These are phyloP conservation scores for Hymenoscyphus linearis DNA, from an alignment of 2,329 filamentous ascomycete species.

Conservation along the genomic window DNA sequence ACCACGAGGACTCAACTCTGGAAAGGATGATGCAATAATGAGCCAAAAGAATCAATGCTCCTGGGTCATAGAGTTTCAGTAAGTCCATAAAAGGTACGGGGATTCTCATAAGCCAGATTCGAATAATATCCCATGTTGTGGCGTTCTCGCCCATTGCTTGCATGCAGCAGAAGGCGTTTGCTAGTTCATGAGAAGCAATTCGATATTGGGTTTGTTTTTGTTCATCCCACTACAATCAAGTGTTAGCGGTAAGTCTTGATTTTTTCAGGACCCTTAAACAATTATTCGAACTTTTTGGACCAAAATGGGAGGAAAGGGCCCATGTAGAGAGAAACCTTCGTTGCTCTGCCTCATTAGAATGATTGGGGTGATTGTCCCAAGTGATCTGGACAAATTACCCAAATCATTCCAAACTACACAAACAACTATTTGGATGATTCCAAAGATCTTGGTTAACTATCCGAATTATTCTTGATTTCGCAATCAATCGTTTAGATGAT, in stretches of 20 bases:
- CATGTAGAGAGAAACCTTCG: background rate
- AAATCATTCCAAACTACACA: too few species aligned
- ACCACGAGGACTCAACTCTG: conserved; percentile 18
- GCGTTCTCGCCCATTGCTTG: conserved; percentile 5
- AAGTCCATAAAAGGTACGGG: conserved; percentile 14
- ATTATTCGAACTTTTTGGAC: too few species aligned
- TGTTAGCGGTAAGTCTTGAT: too few species aligned
- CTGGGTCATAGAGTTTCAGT: conserved; percentile 10
- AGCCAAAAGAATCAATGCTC: conserved; percentile 20
- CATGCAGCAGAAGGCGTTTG: conserved; percentile 11
- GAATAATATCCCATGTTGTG: conserved; percentile 19
- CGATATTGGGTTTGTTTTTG: background rate
- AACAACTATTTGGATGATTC: too few species aligned
- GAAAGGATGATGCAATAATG: conserved; percentile 21
- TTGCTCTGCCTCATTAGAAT: background rate
- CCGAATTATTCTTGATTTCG: background rate
- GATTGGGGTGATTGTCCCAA: background rate
- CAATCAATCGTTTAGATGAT: background rate
- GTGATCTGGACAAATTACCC: too few species aligned
- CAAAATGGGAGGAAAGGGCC: too few species aligned
- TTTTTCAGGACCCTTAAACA: too few species aligned
- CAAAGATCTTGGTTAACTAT: too few species aligned
- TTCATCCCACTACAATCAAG: background rate
- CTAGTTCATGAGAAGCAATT: conserved; percentile 10
- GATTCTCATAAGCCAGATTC: conserved; percentile 18